A percentile compares a stretch with the other conserved stretches of the same genome.
phyloP scores from a whole-genome alignment of 805 yeast genomes.

The Candida germanica region DNA sequence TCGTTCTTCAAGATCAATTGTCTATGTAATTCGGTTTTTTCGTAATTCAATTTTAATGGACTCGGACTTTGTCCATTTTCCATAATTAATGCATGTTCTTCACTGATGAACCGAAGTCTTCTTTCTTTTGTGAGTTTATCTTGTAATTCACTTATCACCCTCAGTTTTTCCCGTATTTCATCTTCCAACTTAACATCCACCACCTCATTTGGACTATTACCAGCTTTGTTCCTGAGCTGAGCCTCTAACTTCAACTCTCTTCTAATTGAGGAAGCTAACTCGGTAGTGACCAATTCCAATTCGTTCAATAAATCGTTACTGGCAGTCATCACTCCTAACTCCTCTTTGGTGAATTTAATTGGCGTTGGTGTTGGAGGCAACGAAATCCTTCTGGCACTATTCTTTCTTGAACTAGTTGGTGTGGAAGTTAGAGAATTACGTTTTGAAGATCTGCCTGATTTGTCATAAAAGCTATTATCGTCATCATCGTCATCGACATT shows the following conservation, averaged over 20 bases:
- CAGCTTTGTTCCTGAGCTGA: constrained; percentile 24
- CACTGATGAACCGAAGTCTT: constrained; percentile 62
- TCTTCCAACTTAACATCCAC: constrained; percentile 44
- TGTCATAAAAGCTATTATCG: constrained; percentile 11
- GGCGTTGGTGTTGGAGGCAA: constrained; percentile 11
- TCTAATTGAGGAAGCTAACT: constrained; percentile 67
- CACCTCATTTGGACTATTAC: constrained; percentile 19
- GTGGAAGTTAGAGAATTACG: constrained; percentile 11
- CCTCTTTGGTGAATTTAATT: constrained; percentile 51
- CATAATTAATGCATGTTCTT: constrained; percentile 59
- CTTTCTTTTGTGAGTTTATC: constrained; percentile 63
- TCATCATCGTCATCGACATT: constrained; percentile 8
- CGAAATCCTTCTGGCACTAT: constrained; percentile 9
- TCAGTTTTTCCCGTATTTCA: constrained; percentile 36
- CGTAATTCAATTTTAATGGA: constrained; percentile 53
- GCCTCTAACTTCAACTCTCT: constrained; percentile 64
- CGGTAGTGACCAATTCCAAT: constrained; percentile 65
- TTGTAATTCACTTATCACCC: constrained; percentile 47
- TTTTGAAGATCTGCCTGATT: constrained; percentile 12
- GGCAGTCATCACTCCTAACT: constrained; percentile 58
- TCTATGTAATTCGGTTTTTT: constrained; percentile 50
- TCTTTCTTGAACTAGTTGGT: constrained; percentile 5
- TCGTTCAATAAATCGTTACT: constrained; percentile 59
- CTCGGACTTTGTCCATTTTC: constrained; percentile 55
- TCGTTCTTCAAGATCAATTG: constrained; percentile 50